phyloP scores from a whole-genome alignment of 495 filamentous ascomycete species.

The Entonaema liquescens region DNA sequence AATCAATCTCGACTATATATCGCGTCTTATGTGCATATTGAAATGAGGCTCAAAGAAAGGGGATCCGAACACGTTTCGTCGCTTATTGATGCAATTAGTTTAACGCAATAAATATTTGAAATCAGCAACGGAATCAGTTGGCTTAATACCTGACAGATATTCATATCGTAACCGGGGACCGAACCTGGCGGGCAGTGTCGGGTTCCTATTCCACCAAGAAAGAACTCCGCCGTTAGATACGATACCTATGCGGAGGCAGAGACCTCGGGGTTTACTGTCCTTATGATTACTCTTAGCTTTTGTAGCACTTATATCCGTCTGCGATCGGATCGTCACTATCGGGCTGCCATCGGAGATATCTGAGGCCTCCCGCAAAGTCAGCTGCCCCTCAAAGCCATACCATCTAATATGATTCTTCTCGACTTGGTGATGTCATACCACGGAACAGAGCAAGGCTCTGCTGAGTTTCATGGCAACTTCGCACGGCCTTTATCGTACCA shows the following conservation, averaged over 20 bases:
- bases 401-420: background rate
- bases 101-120: constrained; percentile 5
- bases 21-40: constrained; percentile 34
- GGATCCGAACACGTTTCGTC: background rate
- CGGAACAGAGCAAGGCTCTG: background rate
- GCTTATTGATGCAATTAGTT: constrained; percentile 23
- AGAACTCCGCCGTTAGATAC: background rate
- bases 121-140: constrained; percentile 3
- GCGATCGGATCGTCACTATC: background rate
- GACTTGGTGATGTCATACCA: background rate
- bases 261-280: background rate
- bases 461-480: background rate
- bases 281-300: background rate
- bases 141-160: constrained; percentile 24
- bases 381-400: background rate
- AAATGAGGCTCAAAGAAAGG: constrained; percentile 29
- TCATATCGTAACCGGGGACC: constrained; percentile 8
- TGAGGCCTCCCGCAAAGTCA: background rate
- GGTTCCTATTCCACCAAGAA: constrained; percentile 4
- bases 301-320: constrained; percentile 1
- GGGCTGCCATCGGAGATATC: background rate
- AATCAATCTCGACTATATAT: constrained; percentile 31
- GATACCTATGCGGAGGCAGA: constrained; percentile 6
- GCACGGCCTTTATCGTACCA: constrained; percentile 7
- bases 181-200: constrained; percentile 16